phyloP scores from a whole-genome alignment of 177 flowering plant species.

The Tripterygium wilfordii region DNA sequence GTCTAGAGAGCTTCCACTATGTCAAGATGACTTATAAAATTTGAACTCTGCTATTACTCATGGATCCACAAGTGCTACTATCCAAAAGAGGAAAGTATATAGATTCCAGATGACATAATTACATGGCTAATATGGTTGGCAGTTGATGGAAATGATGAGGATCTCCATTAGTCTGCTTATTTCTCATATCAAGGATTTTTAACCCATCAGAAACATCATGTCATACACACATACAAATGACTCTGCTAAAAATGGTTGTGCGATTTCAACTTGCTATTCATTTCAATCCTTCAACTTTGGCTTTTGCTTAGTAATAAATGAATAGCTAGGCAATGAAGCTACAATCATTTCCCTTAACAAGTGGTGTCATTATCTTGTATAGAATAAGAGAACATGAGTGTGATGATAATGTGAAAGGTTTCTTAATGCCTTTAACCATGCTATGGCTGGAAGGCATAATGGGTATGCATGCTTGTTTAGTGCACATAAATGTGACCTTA shows the following conservation, averaged over 20 bases:
- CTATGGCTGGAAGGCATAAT: conserved; percentile 14
- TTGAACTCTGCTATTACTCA: no score
- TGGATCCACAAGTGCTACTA: no score
- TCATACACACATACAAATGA: conserved; percentile 6
- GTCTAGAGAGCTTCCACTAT: conserved; percentile 5
- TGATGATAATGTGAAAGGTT: conserved; percentile 14
- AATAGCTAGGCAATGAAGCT: conserved; percentile 10
- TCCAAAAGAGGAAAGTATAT: conserved; percentile 5
- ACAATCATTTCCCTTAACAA: conserved; percentile 15
- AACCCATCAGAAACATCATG: conserved; percentile 15
- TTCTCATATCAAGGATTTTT: no score
- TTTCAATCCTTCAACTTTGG: conserved; percentile 22
- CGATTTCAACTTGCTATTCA: conserved; percentile 16
- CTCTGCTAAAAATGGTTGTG: conserved; percentile 10
- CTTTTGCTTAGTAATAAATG: conserved; percentile 20
- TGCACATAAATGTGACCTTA: no score
- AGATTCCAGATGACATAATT: conserved; percentile 5
- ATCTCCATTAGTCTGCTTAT: no score
- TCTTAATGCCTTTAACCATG: conserved; percentile 8
- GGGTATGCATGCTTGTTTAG: conserved; percentile 11
- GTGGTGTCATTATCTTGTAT: conserved; percentile 13
- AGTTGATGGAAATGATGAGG: conserved; percentile 4
- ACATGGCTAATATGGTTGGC: background rate
- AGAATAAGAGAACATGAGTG: conserved; percentile 11
- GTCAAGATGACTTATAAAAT: background rate